Base-by-base conservation (phyloP, 345 rosid genomes). In the Arabidopsis suecica region DNA sequence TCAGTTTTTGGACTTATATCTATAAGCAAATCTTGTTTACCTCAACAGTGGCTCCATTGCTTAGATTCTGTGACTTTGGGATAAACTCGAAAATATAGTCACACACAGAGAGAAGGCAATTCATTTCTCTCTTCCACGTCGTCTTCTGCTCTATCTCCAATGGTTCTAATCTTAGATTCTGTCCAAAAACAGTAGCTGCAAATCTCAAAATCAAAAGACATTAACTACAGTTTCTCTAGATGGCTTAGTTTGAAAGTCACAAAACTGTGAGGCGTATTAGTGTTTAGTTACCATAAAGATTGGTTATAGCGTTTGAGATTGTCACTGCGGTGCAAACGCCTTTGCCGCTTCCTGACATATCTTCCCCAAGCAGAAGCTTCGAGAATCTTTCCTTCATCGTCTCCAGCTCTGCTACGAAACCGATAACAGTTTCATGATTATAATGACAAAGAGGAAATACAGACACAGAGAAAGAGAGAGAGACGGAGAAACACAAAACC, bases 101-200 rank as follows among this genome's bases (percentile, higher is more conserved):
- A 33, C 97, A 95, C 1, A 89, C 90, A 14, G 97, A 88, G 36
- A 95, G 84, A 78, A 95, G 92, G 54, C 92, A 90, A 22, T 86
- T 78, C 99, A 90, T 91, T 89, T 90, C 99, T 86, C 97, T 84
- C 70, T 77, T 91, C 97, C 99, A 95, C 84, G 90, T 68, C 13
- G 83, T 80, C 79, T 79, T 85, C 83, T 95, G 91, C 84, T 91
- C 96, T 49, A 81, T 69, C n/a, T 87, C 86, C 67, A 93, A 69
- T 8, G 99, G 99, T 71, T 89, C 97, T 64, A 95, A 77, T 61
- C 90, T 85, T 84, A 88, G 65, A 78, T 84, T 89, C 69, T 91
- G 96, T 34, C 99, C 99, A 72, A 91, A 95, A 11, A 90, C 91
- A 4, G 99, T 88, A 12, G 97, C 97, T 95, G 87, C 68, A 57